Conservation (phyloP, 352 stramenopile genomes). For the Phytophthora pistaciae region DNA sequence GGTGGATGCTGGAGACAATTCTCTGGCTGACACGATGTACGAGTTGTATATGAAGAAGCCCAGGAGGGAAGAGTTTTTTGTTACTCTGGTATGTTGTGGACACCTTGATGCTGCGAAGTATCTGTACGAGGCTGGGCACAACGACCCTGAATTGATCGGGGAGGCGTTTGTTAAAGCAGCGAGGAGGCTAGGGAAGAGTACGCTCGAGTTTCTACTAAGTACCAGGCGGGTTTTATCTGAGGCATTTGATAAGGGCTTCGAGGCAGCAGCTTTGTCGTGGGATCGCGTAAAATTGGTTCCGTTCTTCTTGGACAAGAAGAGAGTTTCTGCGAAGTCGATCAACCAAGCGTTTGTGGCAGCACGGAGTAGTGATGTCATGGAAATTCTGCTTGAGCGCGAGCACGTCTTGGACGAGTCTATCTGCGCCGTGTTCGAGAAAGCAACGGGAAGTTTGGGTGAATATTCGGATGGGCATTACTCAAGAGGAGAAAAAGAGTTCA, state of each 20-base stretch:
- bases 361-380: no score
- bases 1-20: background rate
- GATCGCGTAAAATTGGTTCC: slow-evolving; percentile 8
- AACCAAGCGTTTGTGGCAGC: no score
- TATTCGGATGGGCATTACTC: no score
- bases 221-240: background rate
- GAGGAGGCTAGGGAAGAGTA: background rate
- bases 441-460: no score
- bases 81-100: background rate
- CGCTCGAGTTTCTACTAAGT: background rate
- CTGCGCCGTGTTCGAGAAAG: no score
- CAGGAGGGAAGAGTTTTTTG: background rate
- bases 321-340: slow-evolving; percentile 22
- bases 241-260: background rate
- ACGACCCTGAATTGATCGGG: background rate
- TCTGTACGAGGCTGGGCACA: background rate
- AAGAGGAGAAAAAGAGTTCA: background rate
- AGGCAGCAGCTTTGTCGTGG: background rate
- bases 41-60: background rate
- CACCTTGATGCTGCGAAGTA: background rate
- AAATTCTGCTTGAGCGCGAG: no score
- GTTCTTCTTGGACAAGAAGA: background rate
- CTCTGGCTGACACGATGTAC: background rate
- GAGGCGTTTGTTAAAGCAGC: background rate
- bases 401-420: no score